A percentile compares a stretch with the other conserved stretches of the same genome.
These are phyloP conservation scores for Lizonia empirigonia DNA, from an alignment of 2,329 filamentous ascomycete genomes.

Conservation along the genomic window DNA sequence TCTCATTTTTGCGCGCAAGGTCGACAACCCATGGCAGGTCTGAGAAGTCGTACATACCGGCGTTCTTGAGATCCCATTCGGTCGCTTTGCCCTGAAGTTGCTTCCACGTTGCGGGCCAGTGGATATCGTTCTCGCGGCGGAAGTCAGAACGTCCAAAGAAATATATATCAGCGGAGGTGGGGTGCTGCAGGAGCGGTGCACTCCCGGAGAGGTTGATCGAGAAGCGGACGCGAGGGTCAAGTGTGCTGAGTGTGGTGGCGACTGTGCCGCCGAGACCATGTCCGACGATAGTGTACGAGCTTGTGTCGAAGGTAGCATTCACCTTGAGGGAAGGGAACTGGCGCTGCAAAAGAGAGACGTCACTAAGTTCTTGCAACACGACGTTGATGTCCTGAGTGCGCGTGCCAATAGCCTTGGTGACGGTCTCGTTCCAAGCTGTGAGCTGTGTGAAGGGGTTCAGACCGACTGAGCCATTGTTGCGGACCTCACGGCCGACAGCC, in stretches of 20 bases:
- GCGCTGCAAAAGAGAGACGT: neutral
- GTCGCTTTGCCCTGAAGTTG: slow-evolving; percentile 24
- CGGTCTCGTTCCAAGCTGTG: slow-evolving; percentile 23
- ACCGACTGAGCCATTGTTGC: slow-evolving; percentile 27
- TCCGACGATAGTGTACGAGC: slow-evolving; percentile 24
- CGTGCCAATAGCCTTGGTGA: slow-evolving; percentile 17
- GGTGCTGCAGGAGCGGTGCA: slow-evolving; percentile 15
- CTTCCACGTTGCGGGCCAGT: slow-evolving; percentile 70
- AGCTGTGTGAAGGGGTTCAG: slow-evolving; percentile 24
- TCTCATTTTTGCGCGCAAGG: slow-evolving; percentile 16
- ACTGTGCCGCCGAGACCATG: slow-evolving; percentile 40
- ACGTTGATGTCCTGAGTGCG: slow-evolving; percentile 29
- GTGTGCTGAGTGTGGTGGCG: slow-evolving; percentile 24
- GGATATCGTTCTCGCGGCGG: slow-evolving; percentile 93
- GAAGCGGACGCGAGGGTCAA: slow-evolving; percentile 18
- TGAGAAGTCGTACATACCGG: slow-evolving; percentile 29
- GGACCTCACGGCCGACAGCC: slow-evolving; percentile 35
- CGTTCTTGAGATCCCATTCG: slow-evolving; percentile 31
- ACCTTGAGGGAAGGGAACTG: slow-evolving; percentile 25
- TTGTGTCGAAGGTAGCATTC: slow-evolving; percentile 10
- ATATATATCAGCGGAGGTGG: slow-evolving; percentile 19
- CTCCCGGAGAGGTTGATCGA: slow-evolving; percentile 36
- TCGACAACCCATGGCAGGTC: slow-evolving; percentile 31
- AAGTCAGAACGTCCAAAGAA: slow-evolving; percentile 68
- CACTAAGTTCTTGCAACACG: slow-evolving; percentile 22